These are phyloP conservation scores for Chenopodium suecicum DNA, from an alignment of 148 eudicot genomes.

Conservation along the genomic window DNA sequence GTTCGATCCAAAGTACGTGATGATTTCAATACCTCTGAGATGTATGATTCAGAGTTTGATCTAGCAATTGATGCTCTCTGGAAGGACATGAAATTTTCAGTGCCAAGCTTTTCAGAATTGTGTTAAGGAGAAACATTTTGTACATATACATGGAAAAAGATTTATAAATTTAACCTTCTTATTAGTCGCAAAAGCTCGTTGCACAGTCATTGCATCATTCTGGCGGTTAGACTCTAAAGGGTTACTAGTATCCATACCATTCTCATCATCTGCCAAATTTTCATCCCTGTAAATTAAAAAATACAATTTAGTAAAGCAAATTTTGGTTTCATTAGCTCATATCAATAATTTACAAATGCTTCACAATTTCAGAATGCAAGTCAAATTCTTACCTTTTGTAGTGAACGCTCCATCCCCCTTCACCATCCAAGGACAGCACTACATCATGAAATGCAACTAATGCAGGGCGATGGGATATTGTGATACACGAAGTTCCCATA, in stretches of 20 bases:
- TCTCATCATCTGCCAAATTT: conserved; percentile 40
- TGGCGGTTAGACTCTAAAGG: conserved; percentile 70
- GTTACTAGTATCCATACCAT: conserved; percentile 35
- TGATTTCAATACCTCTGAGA: conserved; percentile 68
- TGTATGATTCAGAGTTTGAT: conserved; percentile 64
- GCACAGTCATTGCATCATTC: conserved; percentile 90
- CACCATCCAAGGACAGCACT: conserved; percentile 93
- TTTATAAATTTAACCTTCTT: conserved; percentile 50
- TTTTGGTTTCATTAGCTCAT: conserved; percentile 4
- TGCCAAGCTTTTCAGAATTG: background rate
- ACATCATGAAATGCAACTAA: conserved; percentile 97
- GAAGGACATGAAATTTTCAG: conserved; percentile 2
- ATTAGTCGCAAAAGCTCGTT: conserved; percentile 83
- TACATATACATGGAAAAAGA: background rate
- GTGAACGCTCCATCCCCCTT: conserved; percentile 96
- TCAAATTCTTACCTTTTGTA: conserved; percentile 55
- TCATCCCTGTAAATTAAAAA: conserved; percentile 53
- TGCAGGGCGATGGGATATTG: conserved; percentile 98
- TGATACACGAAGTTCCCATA: conserved; percentile 98
- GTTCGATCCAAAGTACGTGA: conserved; percentile 45
- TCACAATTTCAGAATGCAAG: background rate
- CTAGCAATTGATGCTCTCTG: conserved; percentile 66
- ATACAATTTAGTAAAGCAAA: conserved; percentile 11
- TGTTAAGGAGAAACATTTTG: background rate
- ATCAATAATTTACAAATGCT: background rate